Evolutionary conservation across 129 eudicot genomes (phyloP).

Genomic region (Erigeron canadensis): DNA sequence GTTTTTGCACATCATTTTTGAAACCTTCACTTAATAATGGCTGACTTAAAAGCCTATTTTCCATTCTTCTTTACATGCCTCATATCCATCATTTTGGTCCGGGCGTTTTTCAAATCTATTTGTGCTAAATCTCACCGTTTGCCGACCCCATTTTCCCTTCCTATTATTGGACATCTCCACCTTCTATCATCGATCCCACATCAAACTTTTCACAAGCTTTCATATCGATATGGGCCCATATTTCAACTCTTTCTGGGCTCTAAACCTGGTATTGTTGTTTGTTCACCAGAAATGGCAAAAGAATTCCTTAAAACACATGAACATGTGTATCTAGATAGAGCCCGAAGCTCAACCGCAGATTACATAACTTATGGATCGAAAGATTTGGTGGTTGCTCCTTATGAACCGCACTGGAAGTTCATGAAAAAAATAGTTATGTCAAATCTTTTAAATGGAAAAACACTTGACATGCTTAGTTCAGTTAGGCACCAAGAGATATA

Average conservation of each 20-base stretch:
- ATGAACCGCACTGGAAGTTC: neutral
- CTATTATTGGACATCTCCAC: neutral
- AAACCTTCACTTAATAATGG: too few relatives aligned
- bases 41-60: neutral
- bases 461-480: neutral
- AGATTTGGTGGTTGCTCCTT: neutral
- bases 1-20: too few relatives aligned
- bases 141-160: neutral
- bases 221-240: neutral
- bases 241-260: neutral
- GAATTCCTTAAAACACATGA: neutral
- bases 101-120: neutral
- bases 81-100: neutral
- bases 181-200: neutral
- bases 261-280: neutral
- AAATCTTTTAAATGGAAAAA: neutral
- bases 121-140: neutral
- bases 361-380: neutral
- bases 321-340: neutral
- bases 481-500: neutral
- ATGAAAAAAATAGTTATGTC: neutral
- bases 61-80: neutral
- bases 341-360: neutral
- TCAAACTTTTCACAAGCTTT: neutral
- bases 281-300: neutral